Percentiles rank a stretch among this genome's conserved stretches.
Conservation (phyloP, 257 asterid species). For the Misopates orontium region DNA sequence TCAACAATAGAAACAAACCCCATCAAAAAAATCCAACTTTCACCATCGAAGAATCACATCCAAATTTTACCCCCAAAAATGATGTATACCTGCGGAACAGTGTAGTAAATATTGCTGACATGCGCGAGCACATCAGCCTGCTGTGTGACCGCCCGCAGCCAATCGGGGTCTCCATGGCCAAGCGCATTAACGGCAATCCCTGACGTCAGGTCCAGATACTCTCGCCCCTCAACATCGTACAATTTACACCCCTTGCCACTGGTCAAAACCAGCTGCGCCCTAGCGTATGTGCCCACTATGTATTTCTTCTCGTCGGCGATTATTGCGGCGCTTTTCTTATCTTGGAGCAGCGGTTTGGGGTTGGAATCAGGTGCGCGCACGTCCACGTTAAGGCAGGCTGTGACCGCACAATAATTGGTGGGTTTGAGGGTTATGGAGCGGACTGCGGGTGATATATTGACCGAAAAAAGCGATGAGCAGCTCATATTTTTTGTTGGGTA, state of each 20-base stretch:
- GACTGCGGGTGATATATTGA: too few relatives aligned
- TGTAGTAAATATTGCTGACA: constrained; percentile 74
- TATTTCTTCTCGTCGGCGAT: constrained; percentile 72
- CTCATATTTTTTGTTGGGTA: too few relatives aligned
- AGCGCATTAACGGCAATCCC: constrained; percentile 95
- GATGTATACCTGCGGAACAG: constrained; percentile 66
- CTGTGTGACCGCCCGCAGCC: constrained; percentile 62
- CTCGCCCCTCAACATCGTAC: constrained; percentile 83
- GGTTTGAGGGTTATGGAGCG: too few relatives aligned
- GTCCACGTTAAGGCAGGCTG: constrained; percentile 54
- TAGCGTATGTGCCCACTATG: constrained; percentile 82
- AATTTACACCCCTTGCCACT: constrained; percentile 82
- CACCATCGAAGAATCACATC: background rate
- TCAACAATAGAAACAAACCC: background rate
- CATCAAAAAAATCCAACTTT: constrained; percentile 17
- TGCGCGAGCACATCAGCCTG: constrained; percentile 75
- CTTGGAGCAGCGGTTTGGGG: constrained; percentile 25
- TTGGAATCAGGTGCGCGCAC: constrained; percentile 38
- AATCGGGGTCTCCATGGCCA: constrained; percentile 90
- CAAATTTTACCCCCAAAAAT: background rate
- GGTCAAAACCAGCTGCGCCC: constrained; percentile 65
- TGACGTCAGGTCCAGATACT: constrained; percentile 81
- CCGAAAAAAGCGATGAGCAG: too few relatives aligned
- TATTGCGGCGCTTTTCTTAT: constrained; percentile 42
- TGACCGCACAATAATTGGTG: background rate